A percentile compares a stretch with the other conserved stretches of the same genome.
Conservation (phyloP, 805 yeast genomes). For the Yamadazyma nakazawae region DNA sequence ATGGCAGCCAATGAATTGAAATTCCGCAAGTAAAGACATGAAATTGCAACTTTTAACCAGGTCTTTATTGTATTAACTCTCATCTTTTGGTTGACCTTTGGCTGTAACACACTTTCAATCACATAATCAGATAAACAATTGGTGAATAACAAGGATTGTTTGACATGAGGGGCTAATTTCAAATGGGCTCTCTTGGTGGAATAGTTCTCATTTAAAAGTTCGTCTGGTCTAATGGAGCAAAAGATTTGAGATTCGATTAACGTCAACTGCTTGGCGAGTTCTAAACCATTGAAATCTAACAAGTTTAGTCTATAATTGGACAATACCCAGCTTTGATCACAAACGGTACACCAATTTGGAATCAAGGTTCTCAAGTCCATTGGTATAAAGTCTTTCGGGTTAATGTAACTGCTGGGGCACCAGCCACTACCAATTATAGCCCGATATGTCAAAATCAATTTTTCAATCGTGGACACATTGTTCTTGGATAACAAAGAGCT, state of each 20-base stretch:
- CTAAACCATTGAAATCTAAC: conserved; percentile 63
- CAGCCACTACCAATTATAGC: conserved; percentile 49
- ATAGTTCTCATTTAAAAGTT: conserved; percentile 62
- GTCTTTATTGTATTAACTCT: conserved; percentile 55
- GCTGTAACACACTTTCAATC: conserved; percentile 62
- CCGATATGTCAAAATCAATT: conserved; percentile 50
- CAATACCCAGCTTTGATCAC: conserved; percentile 58
- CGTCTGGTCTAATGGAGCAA: conserved; percentile 60
- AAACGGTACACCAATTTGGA: conserved; percentile 47
- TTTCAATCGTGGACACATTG: conserved; percentile 46
- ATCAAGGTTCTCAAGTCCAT: conserved; percentile 35
- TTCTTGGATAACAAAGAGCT: conserved; percentile 35
- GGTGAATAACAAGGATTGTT: conserved; percentile 61
- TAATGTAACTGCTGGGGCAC: conserved; percentile 32
- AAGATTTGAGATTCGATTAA: conserved; percentile 67
- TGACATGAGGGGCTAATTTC: conserved; percentile 60
- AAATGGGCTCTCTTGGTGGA: conserved; percentile 56
- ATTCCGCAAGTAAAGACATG: conserved; percentile 69
- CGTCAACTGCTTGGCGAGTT: conserved; percentile 74
- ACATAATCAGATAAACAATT: conserved; percentile 71
- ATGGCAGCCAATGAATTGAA: conserved; percentile 79
- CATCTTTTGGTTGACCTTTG: conserved; percentile 44
- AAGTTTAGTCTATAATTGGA: conserved; percentile 51
- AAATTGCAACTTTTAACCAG: conserved; percentile 73
- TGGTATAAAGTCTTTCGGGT: conserved; percentile 28